Conservation (phyloP, 1,139 yeast genomes). For the Kazachstania sp. region DNA sequence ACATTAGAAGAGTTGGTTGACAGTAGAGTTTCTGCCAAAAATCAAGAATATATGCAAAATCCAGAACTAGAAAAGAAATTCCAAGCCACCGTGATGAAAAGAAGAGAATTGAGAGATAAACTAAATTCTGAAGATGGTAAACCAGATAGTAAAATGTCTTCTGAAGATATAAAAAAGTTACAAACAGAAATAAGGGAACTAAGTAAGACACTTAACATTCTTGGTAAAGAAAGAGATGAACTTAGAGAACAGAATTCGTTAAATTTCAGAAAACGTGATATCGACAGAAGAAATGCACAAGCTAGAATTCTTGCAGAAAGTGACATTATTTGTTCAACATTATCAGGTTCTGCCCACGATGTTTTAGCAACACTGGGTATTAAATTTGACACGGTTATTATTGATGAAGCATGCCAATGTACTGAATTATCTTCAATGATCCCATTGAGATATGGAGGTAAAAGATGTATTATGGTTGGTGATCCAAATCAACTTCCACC, state of each 20-base stretch:
- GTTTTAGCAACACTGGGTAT: slow-evolving; percentile 66
- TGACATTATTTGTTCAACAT: slow-evolving; percentile 82
- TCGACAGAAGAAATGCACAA: slow-evolving; percentile 68
- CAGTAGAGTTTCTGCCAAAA: slow-evolving; percentile 43
- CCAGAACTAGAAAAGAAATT: slow-evolving; percentile 29
- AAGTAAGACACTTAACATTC: slow-evolving; percentile 51
- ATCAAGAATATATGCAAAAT: slow-evolving; percentile 32
- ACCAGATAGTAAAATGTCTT: slow-evolving; percentile 23
- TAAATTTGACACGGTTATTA: slow-evolving; percentile 83
- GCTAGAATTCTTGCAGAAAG: slow-evolving; percentile 66
- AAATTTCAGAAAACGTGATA: slow-evolving; percentile 65
- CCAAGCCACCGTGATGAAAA: slow-evolving; percentile 20
- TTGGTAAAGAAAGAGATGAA: slow-evolving; percentile 68
- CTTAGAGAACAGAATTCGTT: slow-evolving; percentile 67
- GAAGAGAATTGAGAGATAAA: slow-evolving; percentile 22
- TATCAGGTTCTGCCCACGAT: slow-evolving; percentile 93
- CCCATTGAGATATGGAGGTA: slow-evolving; percentile 89
- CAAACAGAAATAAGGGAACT: slow-evolving; percentile 48
- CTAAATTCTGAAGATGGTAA: slow-evolving; percentile 27
- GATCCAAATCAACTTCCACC: slow-evolving; percentile 99
- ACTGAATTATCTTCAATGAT: slow-evolving; percentile 87
- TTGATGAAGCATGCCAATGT: slow-evolving; percentile 98
- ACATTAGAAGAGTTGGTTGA: slow-evolving; percentile 87
- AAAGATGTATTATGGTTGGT: slow-evolving; percentile 93
- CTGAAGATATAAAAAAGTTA: slow-evolving; percentile 34